Percentiles rank a stretch among this genome's conserved stretches.
Conservation (phyloP, 495 filamentous ascomycete genomes). For the Oidiodendron maius region DNA sequence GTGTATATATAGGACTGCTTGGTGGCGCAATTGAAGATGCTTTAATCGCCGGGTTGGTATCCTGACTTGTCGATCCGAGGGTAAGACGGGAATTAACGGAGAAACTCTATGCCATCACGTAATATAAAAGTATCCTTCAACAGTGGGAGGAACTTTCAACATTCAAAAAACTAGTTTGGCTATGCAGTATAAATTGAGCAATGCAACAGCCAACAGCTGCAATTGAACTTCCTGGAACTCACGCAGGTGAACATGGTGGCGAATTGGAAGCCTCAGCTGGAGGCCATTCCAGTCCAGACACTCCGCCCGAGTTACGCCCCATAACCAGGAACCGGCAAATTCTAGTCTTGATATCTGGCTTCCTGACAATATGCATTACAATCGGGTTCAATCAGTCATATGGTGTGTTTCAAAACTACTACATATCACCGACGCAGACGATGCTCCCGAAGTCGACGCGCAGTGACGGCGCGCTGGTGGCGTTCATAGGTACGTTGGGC, state of each 20-base stretch:
- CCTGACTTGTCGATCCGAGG: neutral
- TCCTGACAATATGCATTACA: slow-evolving; percentile 38
- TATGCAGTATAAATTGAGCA: neutral
- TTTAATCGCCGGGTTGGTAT: neutral
- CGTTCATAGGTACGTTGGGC: slow-evolving; percentile 44
- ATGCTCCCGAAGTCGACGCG: slow-evolving; percentile 29
- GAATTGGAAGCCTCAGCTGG: neutral
- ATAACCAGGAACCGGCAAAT: slow-evolving; percentile 37
- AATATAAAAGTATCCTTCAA: neutral
- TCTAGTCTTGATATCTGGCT: slow-evolving; percentile 35
- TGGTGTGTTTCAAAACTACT: slow-evolving; percentile 43
- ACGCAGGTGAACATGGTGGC: neutral
- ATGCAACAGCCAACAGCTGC: neutral
- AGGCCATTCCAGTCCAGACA: neutral
- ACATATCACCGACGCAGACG: slow-evolving; percentile 33
- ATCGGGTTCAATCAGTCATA: slow-evolving; percentile 46
- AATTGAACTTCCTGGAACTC: neutral
- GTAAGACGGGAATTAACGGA: slow-evolving; percentile 10
- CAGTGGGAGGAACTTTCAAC: neutral
- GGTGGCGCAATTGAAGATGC: neutral
- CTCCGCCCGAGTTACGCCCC: slow-evolving; percentile 18
- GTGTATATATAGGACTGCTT: neutral
- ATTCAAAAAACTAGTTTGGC: too few species aligned
- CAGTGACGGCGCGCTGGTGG: slow-evolving; percentile 30
- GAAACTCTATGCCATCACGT: neutral